These are phyloP conservation scores for Colletotrichum theobromicola DNA, from an alignment of 2,329 filamentous ascomycete species.

Conservation along the genomic window DNA sequence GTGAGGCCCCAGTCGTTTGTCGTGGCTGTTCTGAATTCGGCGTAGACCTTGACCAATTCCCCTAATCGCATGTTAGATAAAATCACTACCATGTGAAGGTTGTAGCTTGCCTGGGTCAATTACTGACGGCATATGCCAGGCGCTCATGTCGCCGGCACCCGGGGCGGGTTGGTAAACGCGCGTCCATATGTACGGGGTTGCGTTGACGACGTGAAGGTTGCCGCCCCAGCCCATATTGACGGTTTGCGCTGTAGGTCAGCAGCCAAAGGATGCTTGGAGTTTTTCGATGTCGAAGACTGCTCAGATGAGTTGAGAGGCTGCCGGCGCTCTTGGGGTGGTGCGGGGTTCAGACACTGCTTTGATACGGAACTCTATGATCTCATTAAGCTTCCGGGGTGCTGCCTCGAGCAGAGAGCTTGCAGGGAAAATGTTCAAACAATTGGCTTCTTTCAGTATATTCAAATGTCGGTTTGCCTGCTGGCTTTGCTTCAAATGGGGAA, in stretches of 20 bases:
- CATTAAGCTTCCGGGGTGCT: background rate
- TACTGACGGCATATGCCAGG: background rate
- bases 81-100: too few species aligned
- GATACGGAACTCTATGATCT: background rate
- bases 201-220: background rate
- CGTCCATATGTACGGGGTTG: background rate
- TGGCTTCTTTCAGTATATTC: rapidly evolving
- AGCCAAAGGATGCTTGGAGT: background rate
- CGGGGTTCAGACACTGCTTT: background rate
- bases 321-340: background rate
- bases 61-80: background rate
- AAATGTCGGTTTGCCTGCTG: rapidly evolving
- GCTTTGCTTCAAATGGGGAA: rapidly evolving
- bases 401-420: background rate
- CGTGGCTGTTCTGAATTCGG: background rate
- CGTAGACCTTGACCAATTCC: background rate
- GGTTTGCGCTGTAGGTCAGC: background rate
- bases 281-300: background rate
- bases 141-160: background rate
- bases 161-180: background rate
- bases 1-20: background rate
- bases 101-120: background rate
- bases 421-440: background rate
- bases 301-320: background rate
- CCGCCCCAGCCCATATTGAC: background rate